Conservation (phyloP, 2,329 filamentous ascomycete genomes). For the Penicillium freii region DNA sequence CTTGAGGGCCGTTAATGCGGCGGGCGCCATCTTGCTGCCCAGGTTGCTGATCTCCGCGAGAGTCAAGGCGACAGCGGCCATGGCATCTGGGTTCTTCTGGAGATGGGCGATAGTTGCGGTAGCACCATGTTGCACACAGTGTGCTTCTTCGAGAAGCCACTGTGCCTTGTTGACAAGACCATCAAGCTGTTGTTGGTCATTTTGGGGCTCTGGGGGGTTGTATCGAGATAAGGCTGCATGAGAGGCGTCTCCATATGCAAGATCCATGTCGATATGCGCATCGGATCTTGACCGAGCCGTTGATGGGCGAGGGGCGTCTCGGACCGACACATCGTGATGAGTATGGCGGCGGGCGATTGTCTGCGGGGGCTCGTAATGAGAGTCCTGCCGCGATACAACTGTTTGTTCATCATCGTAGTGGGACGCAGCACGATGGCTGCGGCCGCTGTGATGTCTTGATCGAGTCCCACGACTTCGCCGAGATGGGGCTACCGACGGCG, state of each 20-base stretch:
- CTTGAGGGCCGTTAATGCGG: constrained; percentile 73
- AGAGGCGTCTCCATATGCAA: constrained; percentile 85
- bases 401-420: constrained; percentile 34
- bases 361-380: constrained; percentile 21
- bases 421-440: constrained; percentile 25
- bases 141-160: constrained; percentile 75
- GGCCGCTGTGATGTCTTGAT: constrained; percentile 33
- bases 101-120: constrained; percentile 77
- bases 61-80: constrained; percentile 89
- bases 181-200: constrained; percentile 58
- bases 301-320: constrained; percentile 24
- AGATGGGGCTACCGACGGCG: constrained; percentile 45
- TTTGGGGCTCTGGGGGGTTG: constrained; percentile 41
- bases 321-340: constrained; percentile 34
- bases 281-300: constrained; percentile 34
- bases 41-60: constrained; percentile 86
- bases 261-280: constrained; percentile 72
- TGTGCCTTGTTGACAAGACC: constrained; percentile 74
- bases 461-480: constrained; percentile 38
- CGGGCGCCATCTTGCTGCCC: constrained; percentile 78
- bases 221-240: constrained; percentile 56
- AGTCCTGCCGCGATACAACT: constrained; percentile 19
- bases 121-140: constrained; percentile 83
- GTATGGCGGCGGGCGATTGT: constrained; percentile 41
- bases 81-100: constrained; percentile 80